These are phyloP conservation scores for Gnomoniopsis sp. DNA, from an alignment of 2,329 filamentous ascomycete species.

Conservation along the genomic window DNA sequence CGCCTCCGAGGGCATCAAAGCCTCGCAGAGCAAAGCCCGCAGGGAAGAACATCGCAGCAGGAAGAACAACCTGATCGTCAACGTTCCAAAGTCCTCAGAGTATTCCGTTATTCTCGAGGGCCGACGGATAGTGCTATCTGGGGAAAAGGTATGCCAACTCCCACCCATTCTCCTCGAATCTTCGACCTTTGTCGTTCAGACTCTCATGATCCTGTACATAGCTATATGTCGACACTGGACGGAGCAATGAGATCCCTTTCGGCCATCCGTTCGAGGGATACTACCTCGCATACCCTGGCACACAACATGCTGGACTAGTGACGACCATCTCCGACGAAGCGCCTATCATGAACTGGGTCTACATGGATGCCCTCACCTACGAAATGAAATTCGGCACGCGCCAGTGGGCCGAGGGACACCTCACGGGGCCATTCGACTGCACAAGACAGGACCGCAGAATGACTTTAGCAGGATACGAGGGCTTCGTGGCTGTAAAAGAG, in stretches of 20 bases:
- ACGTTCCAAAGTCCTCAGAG: constrained; percentile 43
- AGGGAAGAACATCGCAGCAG: constrained; percentile 44
- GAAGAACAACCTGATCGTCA: constrained; percentile 44
- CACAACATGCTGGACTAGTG: constrained; percentile 40
- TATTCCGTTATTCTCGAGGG: constrained; percentile 39
- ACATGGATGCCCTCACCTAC: constrained; percentile 41
- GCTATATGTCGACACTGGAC: constrained; percentile 44
- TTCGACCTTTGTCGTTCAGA: not conserved
- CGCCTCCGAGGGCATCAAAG: constrained; percentile 43
- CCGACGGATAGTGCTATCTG: constrained; percentile 40
- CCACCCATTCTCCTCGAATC: not conserved
- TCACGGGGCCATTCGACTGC: constrained; percentile 48
- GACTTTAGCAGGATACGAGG: constrained; percentile 46
- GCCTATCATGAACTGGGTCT: constrained; percentile 49
- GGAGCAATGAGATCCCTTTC: constrained; percentile 24
- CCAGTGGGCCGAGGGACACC: constrained; percentile 36
- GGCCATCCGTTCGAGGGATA: constrained; percentile 55
- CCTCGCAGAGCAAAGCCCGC: constrained; percentile 40
- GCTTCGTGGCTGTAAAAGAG: constrained; percentile 45
- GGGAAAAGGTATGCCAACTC: constrained; percentile 32
- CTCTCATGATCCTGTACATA: constrained; percentile 20
- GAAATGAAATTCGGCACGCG: constrained; percentile 45
- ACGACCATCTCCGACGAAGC: constrained; percentile 45
- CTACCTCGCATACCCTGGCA: constrained; percentile 55
- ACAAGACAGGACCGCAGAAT: constrained; percentile 50